These are phyloP conservation scores for Wickerhamomyces sp. DNA, from an alignment of 1,139 yeast species.

Conservation along the genomic window DNA sequence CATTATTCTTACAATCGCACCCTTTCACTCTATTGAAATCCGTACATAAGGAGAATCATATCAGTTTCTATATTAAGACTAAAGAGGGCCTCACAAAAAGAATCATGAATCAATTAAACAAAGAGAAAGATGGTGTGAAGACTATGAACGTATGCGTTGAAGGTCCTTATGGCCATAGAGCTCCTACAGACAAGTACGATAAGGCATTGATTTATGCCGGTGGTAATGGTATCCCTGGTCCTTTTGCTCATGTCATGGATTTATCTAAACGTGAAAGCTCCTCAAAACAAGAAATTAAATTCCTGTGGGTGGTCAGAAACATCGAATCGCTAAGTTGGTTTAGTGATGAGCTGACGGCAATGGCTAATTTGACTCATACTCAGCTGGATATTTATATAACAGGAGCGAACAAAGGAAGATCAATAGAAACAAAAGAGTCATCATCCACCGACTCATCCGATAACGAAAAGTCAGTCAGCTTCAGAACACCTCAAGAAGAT, in stretches of 20 bases:
- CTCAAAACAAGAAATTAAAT: constrained; percentile 38
- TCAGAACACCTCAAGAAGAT: neutral
- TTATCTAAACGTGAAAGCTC: constrained; percentile 6
- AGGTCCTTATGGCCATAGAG: constrained; percentile 54
- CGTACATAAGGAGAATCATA: constrained; percentile 29
- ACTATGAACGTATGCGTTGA: constrained; percentile 35
- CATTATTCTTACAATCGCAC: constrained; percentile 53
- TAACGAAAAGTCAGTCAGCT: neutral
- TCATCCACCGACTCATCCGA: neutral
- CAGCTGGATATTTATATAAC: constrained; percentile 22
- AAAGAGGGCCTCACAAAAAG: constrained; percentile 41
- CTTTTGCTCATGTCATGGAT: constrained; percentile 29
- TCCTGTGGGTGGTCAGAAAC: constrained; percentile 52
- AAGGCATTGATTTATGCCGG: constrained; percentile 52
- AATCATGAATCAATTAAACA: constrained; percentile 17
- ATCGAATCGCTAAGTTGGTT: constrained; percentile 45
- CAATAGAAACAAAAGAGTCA: constrained; percentile 5
- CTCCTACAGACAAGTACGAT: constrained; percentile 51
- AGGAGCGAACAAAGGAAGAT: constrained; percentile 8
- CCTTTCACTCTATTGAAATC: constrained; percentile 39
- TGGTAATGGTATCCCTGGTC: constrained; percentile 69
- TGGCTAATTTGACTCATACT: constrained; percentile 25
- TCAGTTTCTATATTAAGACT: constrained; percentile 37
- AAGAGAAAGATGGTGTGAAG: constrained; percentile 2
- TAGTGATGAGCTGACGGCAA: constrained; percentile 39